Base-by-base conservation (phyloP, 2,329 filamentous ascomycete species). In the Helotiales sp. region DNA sequence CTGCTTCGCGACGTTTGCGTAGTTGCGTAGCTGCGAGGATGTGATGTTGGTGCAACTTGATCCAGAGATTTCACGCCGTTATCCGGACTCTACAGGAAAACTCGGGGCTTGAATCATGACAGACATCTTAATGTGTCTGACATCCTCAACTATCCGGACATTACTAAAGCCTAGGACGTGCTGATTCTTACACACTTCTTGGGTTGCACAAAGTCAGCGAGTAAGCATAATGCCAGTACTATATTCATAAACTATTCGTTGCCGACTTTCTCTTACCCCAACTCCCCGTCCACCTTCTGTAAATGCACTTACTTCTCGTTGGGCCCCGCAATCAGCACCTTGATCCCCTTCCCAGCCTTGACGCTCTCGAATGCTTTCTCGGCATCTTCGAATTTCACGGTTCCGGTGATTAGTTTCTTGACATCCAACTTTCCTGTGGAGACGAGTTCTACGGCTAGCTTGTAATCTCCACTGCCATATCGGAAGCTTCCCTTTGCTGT, bases 301-400 rank as follows among this genome's bases (percentile, higher is more conserved):
- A 48, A 48, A 25, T 48, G 12, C 46, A 44, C 24, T 47, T 52
- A 64, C 24, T 66, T 65, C 54, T 67, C 69, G 62, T 88, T 87
- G 7, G 85, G 85, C 0, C 86, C 86, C 3, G 80, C 82, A 68
- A 89, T 89, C 65, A 89, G 66, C 22, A 87, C 80, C 79, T 89
- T 89, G 69, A 89, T 88, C 19, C 84, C 86, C 77, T 95, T 87
- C 2, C 92, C 93, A 66, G 84, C 83, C 80, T 91, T 92, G 38
- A 96, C 91, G 75, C 92, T 89, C 69, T 87, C 81, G 71, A 97
- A 97, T 0, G 93, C 93, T 69, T 88, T 79, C 76, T 96, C 91
- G 0, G 93, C 93, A 61, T 95, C 81, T 64, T 84, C 78, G 70
- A 98, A 98, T 49, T 82, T 80, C 52, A 97, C 91, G 27, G 86